Conservation (phyloP, 1,284 basidiomycete genomes). For the Quambalaria eucalypti region DNA sequence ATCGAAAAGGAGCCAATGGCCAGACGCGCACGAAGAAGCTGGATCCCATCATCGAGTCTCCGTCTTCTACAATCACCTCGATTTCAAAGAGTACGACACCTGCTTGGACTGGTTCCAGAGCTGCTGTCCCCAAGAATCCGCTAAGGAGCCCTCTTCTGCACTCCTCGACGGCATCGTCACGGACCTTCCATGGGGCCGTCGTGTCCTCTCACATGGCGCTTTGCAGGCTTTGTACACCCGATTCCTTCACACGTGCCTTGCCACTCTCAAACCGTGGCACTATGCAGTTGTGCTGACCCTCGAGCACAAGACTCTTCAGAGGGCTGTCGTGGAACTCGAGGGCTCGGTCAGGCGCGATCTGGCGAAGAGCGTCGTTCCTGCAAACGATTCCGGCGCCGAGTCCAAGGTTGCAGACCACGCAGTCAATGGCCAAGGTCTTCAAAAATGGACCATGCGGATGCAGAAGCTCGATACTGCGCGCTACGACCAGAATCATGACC, state of each 20-base stretch:
- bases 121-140: too few species aligned
- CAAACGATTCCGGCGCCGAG: too few species aligned
- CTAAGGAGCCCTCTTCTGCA: not conserved
- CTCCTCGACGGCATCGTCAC: constrained; percentile 1
- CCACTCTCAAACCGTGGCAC: constrained; percentile 3
- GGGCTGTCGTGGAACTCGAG: not conserved
- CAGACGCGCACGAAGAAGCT: not conserved
- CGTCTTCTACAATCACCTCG: not conserved
- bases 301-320: constrained; percentile 2
- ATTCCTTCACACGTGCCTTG: constrained; percentile 1
- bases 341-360: constrained; percentile 1
- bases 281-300: constrained; percentile 7
- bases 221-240: constrained; percentile 1
- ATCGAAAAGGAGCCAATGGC: not conserved
- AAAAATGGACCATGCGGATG: not conserved
- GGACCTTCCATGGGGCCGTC: constrained; percentile 10
- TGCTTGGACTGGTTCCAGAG: too few species aligned
- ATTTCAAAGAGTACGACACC: constrained; percentile 1
- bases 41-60: too few species aligned
- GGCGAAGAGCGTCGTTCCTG: too few species aligned
- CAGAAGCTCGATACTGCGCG: constrained; percentile 13
- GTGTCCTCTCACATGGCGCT: not conserved
- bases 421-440: too few species aligned
- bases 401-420: too few species aligned
- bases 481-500: too few species aligned